Evolutionary conservation across 1,284 basidiomycete species (phyloP).

Genomic region (Testicularia cyperi): DNA sequence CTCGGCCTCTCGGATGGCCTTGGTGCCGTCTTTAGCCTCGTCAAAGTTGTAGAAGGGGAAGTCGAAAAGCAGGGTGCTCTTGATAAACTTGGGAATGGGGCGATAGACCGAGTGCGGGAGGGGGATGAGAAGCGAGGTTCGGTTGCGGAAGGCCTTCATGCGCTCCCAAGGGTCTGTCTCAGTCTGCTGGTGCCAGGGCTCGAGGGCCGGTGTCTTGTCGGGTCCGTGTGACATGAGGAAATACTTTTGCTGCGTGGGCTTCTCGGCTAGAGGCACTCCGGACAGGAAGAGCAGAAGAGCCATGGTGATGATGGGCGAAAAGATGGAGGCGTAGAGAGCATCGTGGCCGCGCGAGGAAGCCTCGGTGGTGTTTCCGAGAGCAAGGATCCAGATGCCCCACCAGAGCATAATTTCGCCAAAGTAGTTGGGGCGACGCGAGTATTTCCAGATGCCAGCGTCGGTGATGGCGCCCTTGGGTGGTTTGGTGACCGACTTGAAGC

Average conservation of each 20-base stretch:
- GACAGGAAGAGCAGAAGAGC: slow-evolving; percentile 64
- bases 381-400: slow-evolving; percentile 47
- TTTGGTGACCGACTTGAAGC: slow-evolving; percentile 41
- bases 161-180: slow-evolving; percentile 49
- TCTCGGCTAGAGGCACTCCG: slow-evolving; percentile 73
- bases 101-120: slow-evolving; percentile 68
- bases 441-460: slow-evolving; percentile 42
- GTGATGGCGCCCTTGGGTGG: slow-evolving; percentile 47
- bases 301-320: slow-evolving; percentile 56
- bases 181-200: slow-evolving; percentile 37
- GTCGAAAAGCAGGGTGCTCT: slow-evolving; percentile 69
- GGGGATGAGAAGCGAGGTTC: slow-evolving; percentile 71
- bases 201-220: slow-evolving; percentile 20
- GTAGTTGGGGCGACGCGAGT: slow-evolving; percentile 68
- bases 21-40: slow-evolving; percentile 45
- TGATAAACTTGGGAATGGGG: slow-evolving; percentile 66
- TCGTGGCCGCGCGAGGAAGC: slow-evolving; percentile 15
- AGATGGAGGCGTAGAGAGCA: slow-evolving; percentile 43
- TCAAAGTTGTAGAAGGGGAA: slow-evolving; percentile 53
- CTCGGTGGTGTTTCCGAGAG: slow-evolving; percentile 24
- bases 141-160: slow-evolving; percentile 48
- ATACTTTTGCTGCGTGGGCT: slow-evolving; percentile 70
- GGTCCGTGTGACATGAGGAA: slow-evolving; percentile 65
- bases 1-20: slow-evolving; percentile 41
- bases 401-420: slow-evolving; percentile 69